phyloP scores from a whole-genome alignment of 2,329 filamentous ascomycete genomes.

The Corynespora cassiicola region DNA sequence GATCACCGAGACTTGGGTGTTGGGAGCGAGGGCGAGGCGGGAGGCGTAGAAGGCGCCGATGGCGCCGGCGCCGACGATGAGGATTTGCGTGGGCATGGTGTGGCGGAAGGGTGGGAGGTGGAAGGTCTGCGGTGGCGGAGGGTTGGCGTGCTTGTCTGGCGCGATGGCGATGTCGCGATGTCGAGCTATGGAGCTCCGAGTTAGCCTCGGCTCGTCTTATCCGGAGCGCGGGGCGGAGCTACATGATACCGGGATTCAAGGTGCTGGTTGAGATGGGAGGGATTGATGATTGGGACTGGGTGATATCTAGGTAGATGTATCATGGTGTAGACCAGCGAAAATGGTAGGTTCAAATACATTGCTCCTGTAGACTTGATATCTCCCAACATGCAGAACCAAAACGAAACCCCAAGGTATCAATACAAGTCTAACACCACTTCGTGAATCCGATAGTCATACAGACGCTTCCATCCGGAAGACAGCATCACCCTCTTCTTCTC shows the following conservation, averaged over 20 bases:
- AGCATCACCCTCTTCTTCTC: too few relatives aligned
- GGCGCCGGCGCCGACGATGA: slow-evolving; percentile 74
- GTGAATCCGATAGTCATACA: too few relatives aligned
- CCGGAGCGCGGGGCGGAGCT: not conserved
- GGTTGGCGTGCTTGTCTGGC: slow-evolving; percentile 1
- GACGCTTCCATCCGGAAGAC: too few relatives aligned
- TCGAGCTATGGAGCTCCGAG: slow-evolving; percentile 8
- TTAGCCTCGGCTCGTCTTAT: slow-evolving; percentile 17
- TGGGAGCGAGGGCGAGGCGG: slow-evolving; percentile 65
- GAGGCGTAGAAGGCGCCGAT: slow-evolving; percentile 77
- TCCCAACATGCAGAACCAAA: too few relatives aligned
- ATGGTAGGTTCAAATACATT: too few relatives aligned
- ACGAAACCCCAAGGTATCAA: too few relatives aligned
- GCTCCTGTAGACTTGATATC: too few relatives aligned
- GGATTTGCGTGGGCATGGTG: slow-evolving; percentile 57
- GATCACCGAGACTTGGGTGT: slow-evolving; percentile 70
- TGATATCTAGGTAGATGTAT: too few relatives aligned
- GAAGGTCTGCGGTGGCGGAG: not conserved
- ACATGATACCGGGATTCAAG: slow-evolving; percentile 3
- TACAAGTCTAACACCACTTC: too few relatives aligned
- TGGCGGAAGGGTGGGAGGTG: slow-evolving; percentile 1
- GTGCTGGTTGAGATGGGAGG: slow-evolving; percentile 6
- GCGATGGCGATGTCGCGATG: slow-evolving; percentile 4
- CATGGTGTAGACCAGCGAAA: too few relatives aligned
- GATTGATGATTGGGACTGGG: slow-evolving; percentile 9